Evolutionary conservation across 257 asterid species (phyloP).

Genomic region (Ilex aquifolium): DNA sequence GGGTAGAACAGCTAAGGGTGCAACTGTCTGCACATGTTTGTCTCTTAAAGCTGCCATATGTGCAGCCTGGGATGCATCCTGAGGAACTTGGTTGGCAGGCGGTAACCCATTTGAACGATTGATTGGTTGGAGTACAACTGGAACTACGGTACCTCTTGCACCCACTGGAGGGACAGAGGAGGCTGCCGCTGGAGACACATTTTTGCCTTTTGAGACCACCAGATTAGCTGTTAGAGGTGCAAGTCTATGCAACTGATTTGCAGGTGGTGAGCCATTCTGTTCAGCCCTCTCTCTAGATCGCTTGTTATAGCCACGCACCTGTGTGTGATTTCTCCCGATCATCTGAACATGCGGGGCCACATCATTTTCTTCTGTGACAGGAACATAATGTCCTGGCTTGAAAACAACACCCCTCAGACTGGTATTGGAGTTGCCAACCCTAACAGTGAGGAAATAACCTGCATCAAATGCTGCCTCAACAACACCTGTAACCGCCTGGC

Average conservation of each 20-base stretch:
- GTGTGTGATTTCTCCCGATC: not conserved
- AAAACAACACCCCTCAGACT: constrained; percentile 15
- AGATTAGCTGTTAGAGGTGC: not conserved
- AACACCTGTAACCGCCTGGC: constrained; percentile 15
- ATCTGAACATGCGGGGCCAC: constrained; percentile 21
- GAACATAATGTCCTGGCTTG: constrained; percentile 14
- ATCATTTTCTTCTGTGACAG: constrained; percentile 18
- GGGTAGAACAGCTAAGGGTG: constrained; percentile 17
- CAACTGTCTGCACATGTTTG: constrained; percentile 17
- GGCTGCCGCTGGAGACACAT: not conserved
- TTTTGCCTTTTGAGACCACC: not conserved
- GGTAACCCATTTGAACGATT: constrained; percentile 4
- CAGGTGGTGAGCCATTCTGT: too few relatives aligned
- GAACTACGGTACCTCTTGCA: constrained; percentile 12
- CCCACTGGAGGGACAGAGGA: constrained; percentile 2
- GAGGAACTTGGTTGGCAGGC: not conserved
- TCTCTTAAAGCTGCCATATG: constrained; percentile 2
- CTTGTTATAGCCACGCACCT: not conserved
- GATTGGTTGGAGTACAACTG: constrained; percentile 14
- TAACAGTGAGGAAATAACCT: constrained; percentile 17
- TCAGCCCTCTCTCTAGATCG: too few relatives aligned
- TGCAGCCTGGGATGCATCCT: not conserved
- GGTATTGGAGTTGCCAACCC: constrained; percentile 8
- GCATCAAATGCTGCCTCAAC: constrained; percentile 20
- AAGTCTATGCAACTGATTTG: not conserved